Evolutionary conservation across 257 asterid species (phyloP), one percentile per base, ranked within the genome.

Genomic region (Penstemon davidsonii): DNA sequence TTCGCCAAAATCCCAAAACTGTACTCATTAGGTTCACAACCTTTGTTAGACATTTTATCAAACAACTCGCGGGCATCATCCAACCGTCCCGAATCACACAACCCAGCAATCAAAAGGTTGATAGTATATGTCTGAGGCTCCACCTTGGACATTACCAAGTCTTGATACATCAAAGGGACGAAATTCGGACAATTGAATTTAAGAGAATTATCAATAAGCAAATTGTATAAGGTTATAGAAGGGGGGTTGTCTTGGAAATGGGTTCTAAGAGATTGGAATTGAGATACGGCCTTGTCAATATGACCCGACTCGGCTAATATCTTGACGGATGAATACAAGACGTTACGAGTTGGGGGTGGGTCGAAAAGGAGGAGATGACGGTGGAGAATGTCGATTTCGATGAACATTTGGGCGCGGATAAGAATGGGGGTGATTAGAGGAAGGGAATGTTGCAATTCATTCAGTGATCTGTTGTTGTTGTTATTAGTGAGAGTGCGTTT

Each of bases 1-100:
- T 88, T 89, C 13, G 81, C 75, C 89, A 93, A 82, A 74, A 93
- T 82, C 41, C 96, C 97, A 19, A 85, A 93, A 62, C 76, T 88
- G 68, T 80, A 87, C 76, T 79, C 92, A 60, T 93, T 88, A 54
- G 97, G 97, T 56, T 65, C 77, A 72, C 96, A 88, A 7, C 87
- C 96, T 78, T 85, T 90, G 3, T 72, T 82, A 46, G 33, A 72
- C 99, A 93, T 90, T 85, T 66, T 84, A 62, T 87, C 97, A 60
- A 93, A 87, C 84, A 93, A 33, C 61, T 84, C 78, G 39, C 86
- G 85, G 50, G 99, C 99, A 65, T 85, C 92, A 11, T 65, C 88
- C 69, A 87, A 64, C 55, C 89, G 72, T 60, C 91, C 92, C 2
- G 76, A 78, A 54, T 80, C 84, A 60, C 99, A 90, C 68, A 93